Percentiles rank a stretch among this genome's conserved stretches.
These are phyloP conservation scores for Ananas comosus DNA, from an alignment of 176 grass and related monocot genomes.

Conservation along the genomic window DNA sequence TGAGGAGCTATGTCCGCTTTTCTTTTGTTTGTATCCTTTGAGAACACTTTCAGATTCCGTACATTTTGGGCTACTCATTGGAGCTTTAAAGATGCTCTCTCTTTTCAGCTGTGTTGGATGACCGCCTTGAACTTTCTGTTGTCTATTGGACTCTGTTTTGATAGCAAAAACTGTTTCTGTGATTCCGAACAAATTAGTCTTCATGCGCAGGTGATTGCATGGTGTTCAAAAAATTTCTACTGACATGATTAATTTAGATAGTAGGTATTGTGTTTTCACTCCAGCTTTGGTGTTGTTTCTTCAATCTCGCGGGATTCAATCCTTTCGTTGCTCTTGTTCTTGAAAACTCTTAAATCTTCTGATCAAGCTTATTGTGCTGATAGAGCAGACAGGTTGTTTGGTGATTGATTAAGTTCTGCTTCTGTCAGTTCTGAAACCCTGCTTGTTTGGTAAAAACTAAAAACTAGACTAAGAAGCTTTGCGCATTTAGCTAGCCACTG, in stretches of 20 bases:
- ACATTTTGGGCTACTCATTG: slow-evolving; percentile 8
- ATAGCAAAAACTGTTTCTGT: neutral
- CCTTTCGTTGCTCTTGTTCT: too few species aligned
- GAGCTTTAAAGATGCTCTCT: neutral
- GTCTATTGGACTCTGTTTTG: neutral
- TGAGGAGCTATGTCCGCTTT: slow-evolving; percentile 3
- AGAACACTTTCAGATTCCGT: neutral
- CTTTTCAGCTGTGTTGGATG: neutral
- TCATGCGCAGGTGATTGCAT: neutral
- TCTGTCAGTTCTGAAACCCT: too few species aligned
- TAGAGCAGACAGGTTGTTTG: too few species aligned
- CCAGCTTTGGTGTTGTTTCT: neutral
- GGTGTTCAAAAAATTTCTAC: neutral
- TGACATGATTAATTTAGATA: neutral
- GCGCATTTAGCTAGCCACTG: too few species aligned
- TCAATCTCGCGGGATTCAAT: neutral
- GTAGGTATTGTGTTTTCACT: neutral
- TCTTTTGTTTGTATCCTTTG: neutral
- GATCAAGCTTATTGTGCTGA: too few species aligned
- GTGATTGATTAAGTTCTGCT: too few species aligned
- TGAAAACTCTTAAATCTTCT: too few species aligned
- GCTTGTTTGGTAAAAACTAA: too few species aligned
- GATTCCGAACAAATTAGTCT: neutral
- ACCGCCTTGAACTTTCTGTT: neutral
- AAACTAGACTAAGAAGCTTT: too few species aligned